Base-by-base conservation (phyloP, 1,139 yeast species). In the Saccharomycopsis hybrid region DNA sequence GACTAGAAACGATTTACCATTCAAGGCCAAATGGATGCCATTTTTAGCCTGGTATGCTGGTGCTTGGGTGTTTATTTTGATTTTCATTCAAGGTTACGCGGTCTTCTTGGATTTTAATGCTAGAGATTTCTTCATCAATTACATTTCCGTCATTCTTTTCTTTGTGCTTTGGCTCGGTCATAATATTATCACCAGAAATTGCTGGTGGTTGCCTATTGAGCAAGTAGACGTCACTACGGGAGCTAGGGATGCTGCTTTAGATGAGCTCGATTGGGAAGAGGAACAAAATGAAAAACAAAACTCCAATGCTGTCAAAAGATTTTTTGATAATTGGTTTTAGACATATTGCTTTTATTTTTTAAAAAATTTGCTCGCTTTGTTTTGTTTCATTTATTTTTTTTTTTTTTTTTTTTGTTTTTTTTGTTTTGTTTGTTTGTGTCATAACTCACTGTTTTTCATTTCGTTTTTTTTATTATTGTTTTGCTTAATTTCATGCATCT, bases 11-110 rank as follows among this genome's bases (percentile, higher is more conserved):
- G 74, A 77, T 5, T 71, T 85, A 54, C 90, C 92, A n/a, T 85
- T 74, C 69, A 82, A 80, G 61, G 87, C 88, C n/a, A 61, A 61
- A 41, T 71, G 73, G 52, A 80, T 79, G 80, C 88, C 88, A n/a
- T 77, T 60, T 56, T 69, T 72, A 56, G 81, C 88, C 2, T 76
- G 73, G 63, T 80, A 81, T 60, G 74, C 85, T 11, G 68, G 76
- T 5, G 62, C 71, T 49, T 64, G 64, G 49, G 68, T 79, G 52
- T 68, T 77, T 52, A 67, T 83, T 35, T 69, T 83, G 56, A 77
- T 78, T 36, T 69, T 85, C 58, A 72, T 86, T 55, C 90, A 85
- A 67, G 95, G 95, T 31, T 85, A 77, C 65, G 66, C 71, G 1
- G 78, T 77, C 1, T 83, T 82, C 68, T 79, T 76, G 49, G 70